Conservation (phyloP, 2,329 filamentous ascomycete genomes). For the Cadophora luteo-olivacea region DNA sequence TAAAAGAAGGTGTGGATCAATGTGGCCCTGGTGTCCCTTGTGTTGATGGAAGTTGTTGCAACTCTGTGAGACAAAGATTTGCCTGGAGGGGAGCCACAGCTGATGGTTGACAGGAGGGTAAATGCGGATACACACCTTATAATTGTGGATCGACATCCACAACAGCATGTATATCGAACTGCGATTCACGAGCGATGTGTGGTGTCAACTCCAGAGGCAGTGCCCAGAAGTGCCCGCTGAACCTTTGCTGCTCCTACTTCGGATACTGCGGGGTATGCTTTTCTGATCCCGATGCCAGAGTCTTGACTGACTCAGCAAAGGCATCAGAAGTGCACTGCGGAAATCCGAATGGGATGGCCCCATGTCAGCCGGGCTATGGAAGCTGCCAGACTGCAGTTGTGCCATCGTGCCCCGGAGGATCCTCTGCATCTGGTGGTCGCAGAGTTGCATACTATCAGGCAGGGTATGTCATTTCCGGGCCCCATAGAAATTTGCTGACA, state of each 20-base stretch:
- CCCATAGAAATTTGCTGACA: conserved; percentile 24
- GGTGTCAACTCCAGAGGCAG: conserved; percentile 40
- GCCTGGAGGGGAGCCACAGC: not conserved
- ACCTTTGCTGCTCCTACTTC: conserved; percentile 34
- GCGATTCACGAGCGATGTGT: conserved; percentile 45
- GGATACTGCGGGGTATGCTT: conserved; percentile 32
- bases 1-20: conserved; percentile 13
- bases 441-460: conserved; percentile 48
- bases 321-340: conserved; percentile 25
- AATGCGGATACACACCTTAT: conserved; percentile 33
- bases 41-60: conserved; percentile 37
- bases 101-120: conserved; percentile 32
- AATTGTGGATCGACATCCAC: conserved; percentile 29
- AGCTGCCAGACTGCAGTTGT: conserved; percentile 38
- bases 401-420: conserved; percentile 38
- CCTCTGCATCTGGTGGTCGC: conserved; percentile 40
- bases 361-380: conserved; percentile 48
- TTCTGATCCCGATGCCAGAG: not conserved
- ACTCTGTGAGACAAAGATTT: conserved; percentile 26
- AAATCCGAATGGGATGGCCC: conserved; percentile 17
- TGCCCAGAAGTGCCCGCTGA: conserved; percentile 38
- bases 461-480: conserved; percentile 14
- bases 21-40: conserved; percentile 32
- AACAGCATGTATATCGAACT: conserved; percentile 34
- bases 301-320: conserved; percentile 17